Evolutionary conservation across 2,329 filamentous ascomycete species (phyloP), one percentile per base, ranked within the genome.

Genomic region (Hypomyces rosellus): DNA sequence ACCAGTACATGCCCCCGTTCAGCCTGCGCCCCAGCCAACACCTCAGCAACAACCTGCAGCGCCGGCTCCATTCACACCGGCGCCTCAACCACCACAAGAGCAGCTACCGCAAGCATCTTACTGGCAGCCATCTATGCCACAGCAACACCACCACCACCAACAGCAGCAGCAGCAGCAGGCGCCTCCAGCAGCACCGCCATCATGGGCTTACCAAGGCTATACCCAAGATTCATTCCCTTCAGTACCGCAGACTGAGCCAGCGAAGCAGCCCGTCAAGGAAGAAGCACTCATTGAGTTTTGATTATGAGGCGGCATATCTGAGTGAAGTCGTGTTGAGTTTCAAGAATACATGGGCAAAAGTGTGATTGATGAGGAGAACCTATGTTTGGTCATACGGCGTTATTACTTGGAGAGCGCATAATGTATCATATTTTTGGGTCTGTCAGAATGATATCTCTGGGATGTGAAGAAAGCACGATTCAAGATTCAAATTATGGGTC

Each of bases 231-330:
- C 77, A 3, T 88, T 89, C 60, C 86, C 86, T 1, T 73, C 78
- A 2, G 75, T 80, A 25, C 81, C 79, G 12, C 69, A 70, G 47
- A 75, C 68, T 45, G 70, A 72, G 40, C 69, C 67, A 3, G 54
- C 62, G 20, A 63, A 65, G 54, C 50, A 75, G 60, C 78, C 78
- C 13, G 76, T 72, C 1, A 76, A 86, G 43, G 88, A 92, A 67
- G 88, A 92, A 68, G 86, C 83, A 52, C 69, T 93, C 61, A 93
- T 93, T 67, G 88, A 93, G 66, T 74, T 92, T 54, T 91, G 58
- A 63, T 36, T 39, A 15, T 25, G 2, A 11, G n/a, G 13, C 18
- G 39, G 36, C 18, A 46, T 14, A 38, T 42, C 16, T 13, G 20
- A 20, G 20, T 22, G 43, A 16, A 39, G 45, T 45, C 38, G 34